Percentiles rank a stretch among this genome's conserved stretches.
Evolutionary conservation across 331 rosid species (phyloP).

Genomic region (Ulmus americana): DNA sequence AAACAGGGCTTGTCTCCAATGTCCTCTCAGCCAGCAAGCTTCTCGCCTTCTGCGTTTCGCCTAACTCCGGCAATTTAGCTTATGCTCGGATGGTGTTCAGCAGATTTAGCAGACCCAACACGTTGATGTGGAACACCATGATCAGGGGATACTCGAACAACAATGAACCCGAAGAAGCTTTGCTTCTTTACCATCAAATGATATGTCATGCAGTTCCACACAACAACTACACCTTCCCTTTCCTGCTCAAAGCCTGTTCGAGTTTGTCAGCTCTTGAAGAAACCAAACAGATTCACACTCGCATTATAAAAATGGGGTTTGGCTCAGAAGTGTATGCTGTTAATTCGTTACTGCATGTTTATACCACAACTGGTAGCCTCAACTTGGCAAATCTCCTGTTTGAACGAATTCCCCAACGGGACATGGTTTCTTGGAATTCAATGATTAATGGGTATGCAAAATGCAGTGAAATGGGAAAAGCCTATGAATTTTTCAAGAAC

Average conservation of each 20-base stretch:
- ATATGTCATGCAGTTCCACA: constrained; percentile 21
- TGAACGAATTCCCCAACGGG: constrained; percentile 8
- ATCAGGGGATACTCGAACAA: constrained; percentile 27
- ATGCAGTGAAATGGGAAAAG: constrained; percentile 25
- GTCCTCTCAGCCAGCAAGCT: constrained; percentile 12
- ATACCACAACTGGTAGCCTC: constrained; percentile 6
- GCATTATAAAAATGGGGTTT: constrained; percentile 11
- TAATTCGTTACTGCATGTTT: constrained; percentile 17
- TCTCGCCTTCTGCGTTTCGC: constrained; percentile 12
- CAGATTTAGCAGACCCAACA: constrained; percentile 22
- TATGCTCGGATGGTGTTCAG: constrained; percentile 20
- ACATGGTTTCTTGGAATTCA: constrained; percentile 23
- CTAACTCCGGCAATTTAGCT: constrained; percentile 14
- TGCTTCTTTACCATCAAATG: constrained; percentile 23
- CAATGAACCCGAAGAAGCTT: constrained; percentile 17
- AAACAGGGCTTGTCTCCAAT: constrained; percentile 12
- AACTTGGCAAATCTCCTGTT: constrained; percentile 15
- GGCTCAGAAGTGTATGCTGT: constrained; percentile 15
- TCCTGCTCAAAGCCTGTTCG: constrained; percentile 22
- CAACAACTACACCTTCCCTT: constrained; percentile 23
- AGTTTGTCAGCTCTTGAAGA: constrained; percentile 12
- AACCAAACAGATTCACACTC: constrained; percentile 17
- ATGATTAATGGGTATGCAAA: constrained; percentile 27
- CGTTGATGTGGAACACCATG: constrained; percentile 28
- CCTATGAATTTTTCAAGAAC: constrained; percentile 16